Evolutionary conservation across 768 basidiomycete genomes (phyloP).

Genomic region (Russula dissimulans): DNA sequence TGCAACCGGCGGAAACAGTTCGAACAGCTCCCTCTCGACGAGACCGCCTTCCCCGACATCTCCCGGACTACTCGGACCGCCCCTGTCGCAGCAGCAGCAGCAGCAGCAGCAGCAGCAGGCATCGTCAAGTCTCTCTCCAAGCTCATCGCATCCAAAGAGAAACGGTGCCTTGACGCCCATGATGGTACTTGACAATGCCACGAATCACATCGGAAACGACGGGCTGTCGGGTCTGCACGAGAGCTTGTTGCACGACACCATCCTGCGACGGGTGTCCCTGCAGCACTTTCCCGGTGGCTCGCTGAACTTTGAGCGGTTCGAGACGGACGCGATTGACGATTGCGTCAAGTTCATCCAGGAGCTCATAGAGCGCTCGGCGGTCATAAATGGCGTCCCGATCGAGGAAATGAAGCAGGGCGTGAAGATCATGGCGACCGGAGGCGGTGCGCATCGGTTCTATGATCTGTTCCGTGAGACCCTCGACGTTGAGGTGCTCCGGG

Average conservation of each 20-base stretch:
- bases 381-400: conserved; percentile 76
- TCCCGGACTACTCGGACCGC: conserved; percentile 11
- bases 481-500: conserved; percentile 75
- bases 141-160: conserved; percentile 32
- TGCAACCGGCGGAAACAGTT: conserved; percentile 50
- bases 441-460: conserved; percentile 93
- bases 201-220: conserved; percentile 30
- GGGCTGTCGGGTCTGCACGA: conserved; percentile 31
- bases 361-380: conserved; percentile 79
- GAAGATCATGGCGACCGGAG: conserved; percentile 97
- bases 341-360: conserved; percentile 82
- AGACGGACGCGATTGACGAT: conserved; percentile 79
- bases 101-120: no score
- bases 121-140: conserved; percentile 21
- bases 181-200: conserved; percentile 41
- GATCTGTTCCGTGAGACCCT: conserved; percentile 66
- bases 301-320: conserved; percentile 95
- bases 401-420: conserved; percentile 85
- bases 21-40: conserved; percentile 35
- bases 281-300: conserved; percentile 91
- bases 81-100: conserved; percentile 20
- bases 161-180: conserved; percentile 80
- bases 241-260: conserved; percentile 47
- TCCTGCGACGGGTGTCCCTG: conserved; percentile 60
- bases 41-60: conserved; percentile 30